Base-by-base conservation (phyloP, 2,329 filamentous ascomycete genomes). In the Orbilia oligospora region DNA sequence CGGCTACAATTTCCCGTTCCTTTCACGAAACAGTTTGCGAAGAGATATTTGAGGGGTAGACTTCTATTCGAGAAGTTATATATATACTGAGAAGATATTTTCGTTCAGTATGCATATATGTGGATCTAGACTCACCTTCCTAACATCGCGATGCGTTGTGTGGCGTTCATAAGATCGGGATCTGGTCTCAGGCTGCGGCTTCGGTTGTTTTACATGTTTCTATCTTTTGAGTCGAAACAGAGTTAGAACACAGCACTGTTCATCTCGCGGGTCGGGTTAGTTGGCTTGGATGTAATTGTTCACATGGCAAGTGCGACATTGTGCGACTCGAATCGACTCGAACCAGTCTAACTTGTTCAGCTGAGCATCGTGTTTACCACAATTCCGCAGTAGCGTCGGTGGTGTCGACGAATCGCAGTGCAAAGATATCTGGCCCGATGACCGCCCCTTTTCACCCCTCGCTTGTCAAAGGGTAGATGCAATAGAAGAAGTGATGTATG, bases 371-470 rank as follows among this genome's bases (percentile, higher is more conserved):
- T 66, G 61, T 41, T 41, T 30, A 46, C 20, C 30, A 55, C 48
- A 46, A 56, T 71, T 36, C 30, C 41, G 63, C 69, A 49, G 69
- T 30, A 64, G 68, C 33, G 48, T 58, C 44, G 22, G 16, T 16
- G 36, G 10, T 8, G 27, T 61, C 63, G 48, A 44, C 70, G 63
- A 73, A 73, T 73, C 24, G 27, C 49, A 58, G 12, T 38, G 48
- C 44, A 49, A 48, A 67, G 44, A 65, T 33, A 46, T 66, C 24
- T 66, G 61, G 61, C 70, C 70, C 70, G 70, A 67, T 73, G 70
- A 73, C 69, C 69, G 33, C 69, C 70, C 51, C 44, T 67, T 73
- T 73, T 73, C 61, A 65, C 56, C 46, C 46, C 61, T 71, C 67
- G 67, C 67, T 71, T 71, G 51, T 36, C 56, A 24, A 61, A 24